These are phyloP conservation scores for Leccinum obscurum DNA, from an alignment of 768 basidiomycete species.

Conservation along the genomic window DNA sequence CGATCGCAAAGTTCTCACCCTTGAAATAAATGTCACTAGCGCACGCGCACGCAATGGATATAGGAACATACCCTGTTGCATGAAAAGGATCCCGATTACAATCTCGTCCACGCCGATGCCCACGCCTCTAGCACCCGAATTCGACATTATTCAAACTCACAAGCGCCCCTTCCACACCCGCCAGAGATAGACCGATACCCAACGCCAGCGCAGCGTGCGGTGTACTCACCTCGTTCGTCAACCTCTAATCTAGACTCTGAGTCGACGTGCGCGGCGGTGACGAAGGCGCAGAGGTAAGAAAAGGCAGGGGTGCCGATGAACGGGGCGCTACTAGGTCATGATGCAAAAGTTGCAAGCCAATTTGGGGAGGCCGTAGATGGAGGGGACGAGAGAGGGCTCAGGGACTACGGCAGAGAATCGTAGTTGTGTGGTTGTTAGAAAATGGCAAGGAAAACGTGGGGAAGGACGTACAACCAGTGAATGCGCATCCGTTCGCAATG, in stretches of 20 bases:
- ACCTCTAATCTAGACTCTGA: conserved; percentile 23
- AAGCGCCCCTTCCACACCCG: conserved; percentile 59
- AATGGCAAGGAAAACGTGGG: not conserved
- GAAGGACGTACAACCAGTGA: conserved; percentile 60
- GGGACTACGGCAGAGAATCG: conserved; percentile 36
- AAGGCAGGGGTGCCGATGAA: conserved; percentile 75
- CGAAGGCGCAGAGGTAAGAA: conserved; percentile 76
- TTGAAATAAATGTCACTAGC: too few species aligned
- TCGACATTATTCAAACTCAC: conserved; percentile 22
- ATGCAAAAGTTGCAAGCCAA: conserved; percentile 77
- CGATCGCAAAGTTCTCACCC: too few species aligned
- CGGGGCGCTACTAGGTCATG: conserved; percentile 61
- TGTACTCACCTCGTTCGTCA: conserved; percentile 59
- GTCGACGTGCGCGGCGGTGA: conserved; percentile 54
- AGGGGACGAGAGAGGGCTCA: conserved; percentile 53
- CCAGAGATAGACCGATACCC: conserved; percentile 55
- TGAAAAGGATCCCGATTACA: too few species aligned
- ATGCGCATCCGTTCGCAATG: conserved; percentile 65
- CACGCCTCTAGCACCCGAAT: not conserved
- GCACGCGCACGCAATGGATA: too few species aligned
- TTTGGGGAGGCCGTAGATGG: conserved; percentile 68
- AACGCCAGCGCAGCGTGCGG: conserved; percentile 46
- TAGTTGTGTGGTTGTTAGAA: not conserved
- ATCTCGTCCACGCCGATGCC: not conserved
- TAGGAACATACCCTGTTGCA: too few species aligned